These are phyloP conservation scores for Leptographium wingfieldii DNA, from an alignment of 2,329 filamentous ascomycete species.

Conservation along the genomic window DNA sequence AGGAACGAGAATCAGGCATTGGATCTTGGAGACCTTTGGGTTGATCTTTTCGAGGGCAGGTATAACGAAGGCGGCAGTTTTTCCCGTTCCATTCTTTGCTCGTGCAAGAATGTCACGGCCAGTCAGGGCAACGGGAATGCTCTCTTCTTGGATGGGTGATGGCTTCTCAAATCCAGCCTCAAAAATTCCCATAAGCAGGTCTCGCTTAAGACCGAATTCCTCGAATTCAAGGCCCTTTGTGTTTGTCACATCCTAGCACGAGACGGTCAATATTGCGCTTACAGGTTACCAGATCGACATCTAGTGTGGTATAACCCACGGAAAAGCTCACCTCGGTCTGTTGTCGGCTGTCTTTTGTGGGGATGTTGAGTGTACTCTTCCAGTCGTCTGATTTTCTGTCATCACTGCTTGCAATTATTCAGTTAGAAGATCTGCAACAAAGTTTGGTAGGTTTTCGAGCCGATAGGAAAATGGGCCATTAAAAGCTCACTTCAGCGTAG, in stretches of 20 bases:
- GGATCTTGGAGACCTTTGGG: constrained; percentile 89
- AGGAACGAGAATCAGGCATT: constrained; percentile 90
- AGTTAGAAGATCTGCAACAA: neutral
- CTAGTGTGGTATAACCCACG: neutral
- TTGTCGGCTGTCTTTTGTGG: constrained; percentile 60
- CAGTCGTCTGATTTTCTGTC: constrained; percentile 48
- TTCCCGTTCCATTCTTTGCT: constrained; percentile 97
- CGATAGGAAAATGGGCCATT: neutral
- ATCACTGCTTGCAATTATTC: constrained; percentile 26
- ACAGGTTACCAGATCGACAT: neutral
- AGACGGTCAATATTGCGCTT: neutral
- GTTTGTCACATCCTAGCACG: constrained; percentile 77
- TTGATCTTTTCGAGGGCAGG: constrained; percentile 92
- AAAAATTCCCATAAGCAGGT: constrained; percentile 97
- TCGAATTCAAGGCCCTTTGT: constrained; percentile 98
- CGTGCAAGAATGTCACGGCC: constrained; percentile 90
- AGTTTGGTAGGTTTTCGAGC: neutral
- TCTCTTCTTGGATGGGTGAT: constrained; percentile 98
- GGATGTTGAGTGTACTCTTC: constrained; percentile 61
- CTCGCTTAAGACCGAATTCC: constrained; percentile 88
- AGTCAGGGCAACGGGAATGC: constrained; percentile 90
- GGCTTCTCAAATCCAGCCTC: constrained; percentile 98
- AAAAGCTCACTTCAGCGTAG: constrained; percentile 28
- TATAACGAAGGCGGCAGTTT: constrained; percentile 96
- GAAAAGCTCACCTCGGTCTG: constrained; percentile 58